Conservation (phyloP, 441 rosid species). For the Populus trichocarpa region DNA sequence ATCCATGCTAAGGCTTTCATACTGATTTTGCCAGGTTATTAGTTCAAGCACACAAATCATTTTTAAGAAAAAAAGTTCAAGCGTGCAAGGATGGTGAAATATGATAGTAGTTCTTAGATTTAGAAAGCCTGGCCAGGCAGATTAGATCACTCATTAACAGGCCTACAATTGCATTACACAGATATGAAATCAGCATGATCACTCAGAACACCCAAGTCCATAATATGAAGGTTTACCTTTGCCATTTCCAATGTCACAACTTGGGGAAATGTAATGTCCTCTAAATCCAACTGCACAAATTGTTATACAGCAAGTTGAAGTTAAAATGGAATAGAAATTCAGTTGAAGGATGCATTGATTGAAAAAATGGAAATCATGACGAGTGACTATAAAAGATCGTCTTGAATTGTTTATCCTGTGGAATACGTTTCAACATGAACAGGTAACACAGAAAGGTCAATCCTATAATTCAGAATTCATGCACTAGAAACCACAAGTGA, state of each 20-base stretch:
- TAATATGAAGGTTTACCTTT: constrained; percentile 41
- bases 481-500: background rate
- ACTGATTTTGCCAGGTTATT: background rate
- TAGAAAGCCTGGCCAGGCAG: background rate
- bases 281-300: constrained; percentile 65
- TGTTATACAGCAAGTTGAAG: constrained; percentile 10
- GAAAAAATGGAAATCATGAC: background rate
- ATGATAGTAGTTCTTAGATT: background rate
- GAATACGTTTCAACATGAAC: background rate
- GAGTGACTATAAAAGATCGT: background rate
- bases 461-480: background rate
- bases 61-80: background rate
- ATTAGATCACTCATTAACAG: constrained; percentile 3
- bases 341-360: background rate
- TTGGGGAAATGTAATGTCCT: constrained; percentile 61
- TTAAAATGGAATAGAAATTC: background rate
- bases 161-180: background rate
- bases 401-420: background rate
- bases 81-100: background rate
- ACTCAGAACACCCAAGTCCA: background rate
- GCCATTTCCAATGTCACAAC: constrained; percentile 31
- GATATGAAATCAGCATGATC: background rate
- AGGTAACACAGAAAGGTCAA: background rate
- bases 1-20: background rate
- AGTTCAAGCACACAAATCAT: constrained; percentile 16